Conservation (phyloP, 306 rosid species). For the Corylus heterophylla region DNA sequence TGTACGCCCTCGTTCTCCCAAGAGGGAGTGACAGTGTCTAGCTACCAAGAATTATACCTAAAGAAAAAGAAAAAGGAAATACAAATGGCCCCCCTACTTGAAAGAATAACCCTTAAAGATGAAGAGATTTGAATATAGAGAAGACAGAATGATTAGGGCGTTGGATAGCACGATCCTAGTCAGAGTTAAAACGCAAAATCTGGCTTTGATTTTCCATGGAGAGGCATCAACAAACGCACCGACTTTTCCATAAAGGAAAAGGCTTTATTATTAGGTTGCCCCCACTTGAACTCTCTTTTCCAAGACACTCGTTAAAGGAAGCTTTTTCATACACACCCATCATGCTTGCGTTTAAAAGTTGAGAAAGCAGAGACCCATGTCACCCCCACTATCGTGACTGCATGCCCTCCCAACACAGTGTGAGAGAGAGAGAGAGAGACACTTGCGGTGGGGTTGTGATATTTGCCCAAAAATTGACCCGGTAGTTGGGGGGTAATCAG, state of each 20-base stretch:
- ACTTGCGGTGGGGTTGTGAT: conserved; percentile 27
- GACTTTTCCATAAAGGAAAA: conserved; percentile 48
- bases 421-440: conserved; percentile 13
- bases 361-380: conserved; percentile 46
- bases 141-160: conserved; percentile 14
- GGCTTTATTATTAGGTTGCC: conserved; percentile 37
- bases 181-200: neutral
- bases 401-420: conserved; percentile 13
- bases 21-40: too few species aligned
- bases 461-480: conserved; percentile 28
- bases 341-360: conserved; percentile 59
- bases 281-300: conserved; percentile 64
- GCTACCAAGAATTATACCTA: too few species aligned
- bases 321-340: conserved; percentile 45
- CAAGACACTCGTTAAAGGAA: conserved; percentile 25
- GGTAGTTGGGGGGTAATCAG: conserved; percentile 36
- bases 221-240: conserved; percentile 52
- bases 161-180: conserved; percentile 23
- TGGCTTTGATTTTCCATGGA: neutral
- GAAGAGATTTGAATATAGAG: neutral
- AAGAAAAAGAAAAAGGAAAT: neutral
- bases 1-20: neutral
- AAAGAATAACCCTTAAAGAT: conserved; percentile 14
- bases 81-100: conserved; percentile 23
- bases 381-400: conserved; percentile 36